Base-by-base conservation (phyloP, 2,329 filamentous ascomycete species). In the Trichoderma koningii region DNA sequence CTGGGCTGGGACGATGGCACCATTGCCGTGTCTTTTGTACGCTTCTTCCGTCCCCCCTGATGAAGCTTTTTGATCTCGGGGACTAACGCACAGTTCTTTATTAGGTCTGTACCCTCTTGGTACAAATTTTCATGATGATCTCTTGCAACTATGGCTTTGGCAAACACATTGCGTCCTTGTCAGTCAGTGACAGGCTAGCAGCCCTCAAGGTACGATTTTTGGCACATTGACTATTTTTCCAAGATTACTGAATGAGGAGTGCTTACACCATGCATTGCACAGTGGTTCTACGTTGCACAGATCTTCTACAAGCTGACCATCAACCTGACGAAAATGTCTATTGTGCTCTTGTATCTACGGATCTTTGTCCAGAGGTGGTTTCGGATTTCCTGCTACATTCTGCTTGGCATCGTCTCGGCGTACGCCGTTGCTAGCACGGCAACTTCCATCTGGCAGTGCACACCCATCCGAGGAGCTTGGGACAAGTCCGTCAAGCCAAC, bases 231-330 rank as follows among this genome's bases (percentile, higher is more conserved):
- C 44, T 26, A 44, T 26, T 19, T 12, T 26, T 9, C 19, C n/a
- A 7, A 34, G 12, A 4, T 61, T 21, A 5, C 21, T 12, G 15
- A 23, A 30, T 34, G 26, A n/a, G 9, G 15, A 15, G n/a, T 30
- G 38, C 48, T 61, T 23, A 51, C 48, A 44, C 14, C 14, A 44
- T 44, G 6, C 30, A 3, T 7, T 28, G 17, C 55, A 48, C 44
- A 84, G 82, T 71, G 79, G 21, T 85, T 84, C 70, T 84, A 80
- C 66, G 71, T 82, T 28, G 78, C 81, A 3, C 82, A 85, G 68
- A 79, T 82, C 59, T 80, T 82, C 66, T 85, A 85, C 73, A 85
- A 85, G 68, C 72, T 83, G 67, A 81, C 80, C 48, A 81, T 85
- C 66, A 83, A 82, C 70, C 73, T 83, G 38, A 83, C 81, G 2